Evolutionary conservation across 1,284 basidiomycete genomes (phyloP).

Genomic region (Ganoderma boninense): DNA sequence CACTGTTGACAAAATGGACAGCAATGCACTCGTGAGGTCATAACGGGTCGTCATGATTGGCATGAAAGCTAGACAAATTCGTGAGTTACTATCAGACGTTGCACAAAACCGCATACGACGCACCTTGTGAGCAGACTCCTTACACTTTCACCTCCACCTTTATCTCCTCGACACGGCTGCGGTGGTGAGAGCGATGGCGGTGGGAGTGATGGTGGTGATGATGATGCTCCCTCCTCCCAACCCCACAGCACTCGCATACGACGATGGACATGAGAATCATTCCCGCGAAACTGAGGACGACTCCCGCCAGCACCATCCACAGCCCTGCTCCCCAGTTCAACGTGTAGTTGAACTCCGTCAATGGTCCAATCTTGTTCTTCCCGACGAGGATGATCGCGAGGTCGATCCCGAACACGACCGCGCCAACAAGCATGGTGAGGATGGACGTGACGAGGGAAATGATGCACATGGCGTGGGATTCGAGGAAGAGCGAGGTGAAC

Average conservation of each 20-base stretch:
- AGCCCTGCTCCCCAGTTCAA: conserved; percentile 71
- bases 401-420: conserved; percentile 66
- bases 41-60: neutral
- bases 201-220: conserved; percentile 14
- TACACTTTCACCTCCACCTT: neutral
- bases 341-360: conserved; percentile 53
- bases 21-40: neutral
- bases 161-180: conserved; percentile 17
- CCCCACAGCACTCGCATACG: conserved; percentile 73
- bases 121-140: neutral
- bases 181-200: neutral
- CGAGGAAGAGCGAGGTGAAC: conserved; percentile 63
- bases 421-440: conserved; percentile 60
- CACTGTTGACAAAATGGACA: neutral
- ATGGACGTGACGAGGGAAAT: conserved; percentile 65
- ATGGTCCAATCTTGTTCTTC: conserved; percentile 49
- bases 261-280: conserved; percentile 67
- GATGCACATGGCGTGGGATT: conserved; percentile 56
- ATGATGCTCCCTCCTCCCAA: conserved; percentile 25
- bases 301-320: conserved; percentile 71
- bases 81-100: neutral
- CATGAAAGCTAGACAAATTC: neutral
- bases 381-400: conserved; percentile 64
- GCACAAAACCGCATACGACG: neutral
- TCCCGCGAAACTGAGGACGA: conserved; percentile 64